phyloP scores from a whole-genome alignment of 2,329 filamentous ascomycete species.

The Neofusicoccum cordaticola region DNA sequence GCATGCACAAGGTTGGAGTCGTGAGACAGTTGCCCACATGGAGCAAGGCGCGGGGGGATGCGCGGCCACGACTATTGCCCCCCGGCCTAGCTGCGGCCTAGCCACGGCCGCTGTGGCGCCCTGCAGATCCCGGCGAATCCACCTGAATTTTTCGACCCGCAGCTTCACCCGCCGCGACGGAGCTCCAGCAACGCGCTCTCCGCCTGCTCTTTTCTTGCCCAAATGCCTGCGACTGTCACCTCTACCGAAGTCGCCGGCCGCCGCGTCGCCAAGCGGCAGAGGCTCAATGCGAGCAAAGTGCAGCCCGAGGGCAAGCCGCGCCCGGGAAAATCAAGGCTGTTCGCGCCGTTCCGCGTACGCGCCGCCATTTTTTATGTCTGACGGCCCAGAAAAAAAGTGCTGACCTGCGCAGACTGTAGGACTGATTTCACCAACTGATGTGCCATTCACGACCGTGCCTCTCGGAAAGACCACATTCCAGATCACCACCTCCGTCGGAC shows the following conservation, averaged over 20 bases:
- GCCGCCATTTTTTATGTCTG: constrained; percentile 20
- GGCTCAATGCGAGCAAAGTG: constrained; percentile 41
- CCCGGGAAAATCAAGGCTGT: constrained; percentile 66
- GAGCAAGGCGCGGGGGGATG: neutral
- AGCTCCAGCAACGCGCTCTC: constrained; percentile 3
- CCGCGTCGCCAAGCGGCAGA: constrained; percentile 75
- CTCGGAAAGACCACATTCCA: constrained; percentile 95
- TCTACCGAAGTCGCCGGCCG: constrained; percentile 42
- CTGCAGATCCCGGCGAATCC: constrained; percentile 16
- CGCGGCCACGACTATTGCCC: constrained; percentile 7
- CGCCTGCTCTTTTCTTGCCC: neutral
- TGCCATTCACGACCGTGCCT: constrained; percentile 86
- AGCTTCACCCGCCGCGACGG: neutral
- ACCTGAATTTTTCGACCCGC: constrained; percentile 15
- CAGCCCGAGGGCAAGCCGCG: constrained; percentile 27
- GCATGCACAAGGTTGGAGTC: neutral
- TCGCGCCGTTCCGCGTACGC: constrained; percentile 86
- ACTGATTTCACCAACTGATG: constrained; percentile 82
- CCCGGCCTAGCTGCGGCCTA: constrained; percentile 9
- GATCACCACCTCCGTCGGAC: constrained; percentile 90
- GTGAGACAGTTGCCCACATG: neutral
- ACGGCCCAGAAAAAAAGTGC: neutral
- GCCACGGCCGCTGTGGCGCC: neutral
- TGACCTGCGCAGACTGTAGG: constrained; percentile 69
- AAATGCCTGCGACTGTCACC: constrained; percentile 24